phyloP scores from a whole-genome alignment of 257 asterid species.

The Anisodus acutangulus region DNA sequence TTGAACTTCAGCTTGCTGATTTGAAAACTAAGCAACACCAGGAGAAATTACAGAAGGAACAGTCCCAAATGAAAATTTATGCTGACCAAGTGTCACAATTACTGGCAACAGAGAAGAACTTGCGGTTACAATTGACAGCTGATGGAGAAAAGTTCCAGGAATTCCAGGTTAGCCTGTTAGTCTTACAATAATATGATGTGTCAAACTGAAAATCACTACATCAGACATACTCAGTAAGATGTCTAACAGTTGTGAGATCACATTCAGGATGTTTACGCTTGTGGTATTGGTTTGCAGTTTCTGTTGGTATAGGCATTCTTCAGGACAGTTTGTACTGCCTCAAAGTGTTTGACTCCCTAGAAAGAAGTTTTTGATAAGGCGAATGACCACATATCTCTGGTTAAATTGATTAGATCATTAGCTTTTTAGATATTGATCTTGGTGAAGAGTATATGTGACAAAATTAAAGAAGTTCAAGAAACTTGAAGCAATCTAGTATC shows the following conservation, averaged over 20 bases:
- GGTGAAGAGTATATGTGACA: not conserved
- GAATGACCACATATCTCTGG: conserved; percentile 1
- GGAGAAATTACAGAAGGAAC: conserved; percentile 82
- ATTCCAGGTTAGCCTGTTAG: conserved; percentile 68
- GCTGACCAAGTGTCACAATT: conserved; percentile 90
- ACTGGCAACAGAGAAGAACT: conserved; percentile 87
- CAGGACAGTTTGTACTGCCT: not conserved
- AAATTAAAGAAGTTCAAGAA: not conserved
- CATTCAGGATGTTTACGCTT: not conserved
- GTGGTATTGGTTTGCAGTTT: conserved; percentile 18
- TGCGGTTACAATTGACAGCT: conserved; percentile 88
- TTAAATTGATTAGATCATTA: not conserved
- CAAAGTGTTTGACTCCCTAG: not conserved
- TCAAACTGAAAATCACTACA: conserved; percentile 11
- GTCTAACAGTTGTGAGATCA: conserved; percentile 1
- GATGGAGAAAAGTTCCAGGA: conserved; percentile 99
- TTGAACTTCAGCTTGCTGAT: conserved; percentile 93
- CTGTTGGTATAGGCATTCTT: conserved; percentile 15
- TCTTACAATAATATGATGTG: conserved; percentile 10
- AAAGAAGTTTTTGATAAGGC: not conserved
- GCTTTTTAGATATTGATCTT: conserved; percentile 19
- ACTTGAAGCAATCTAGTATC: not conserved
- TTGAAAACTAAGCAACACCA: conserved; percentile 86
- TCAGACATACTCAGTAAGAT: not conserved
- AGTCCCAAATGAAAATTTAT: conserved; percentile 86